Percentiles rank a stretch among this genome's conserved stretches.
Conservation (phyloP, 73 alveolate genomes). For the Effrenium voratum region DNA sequence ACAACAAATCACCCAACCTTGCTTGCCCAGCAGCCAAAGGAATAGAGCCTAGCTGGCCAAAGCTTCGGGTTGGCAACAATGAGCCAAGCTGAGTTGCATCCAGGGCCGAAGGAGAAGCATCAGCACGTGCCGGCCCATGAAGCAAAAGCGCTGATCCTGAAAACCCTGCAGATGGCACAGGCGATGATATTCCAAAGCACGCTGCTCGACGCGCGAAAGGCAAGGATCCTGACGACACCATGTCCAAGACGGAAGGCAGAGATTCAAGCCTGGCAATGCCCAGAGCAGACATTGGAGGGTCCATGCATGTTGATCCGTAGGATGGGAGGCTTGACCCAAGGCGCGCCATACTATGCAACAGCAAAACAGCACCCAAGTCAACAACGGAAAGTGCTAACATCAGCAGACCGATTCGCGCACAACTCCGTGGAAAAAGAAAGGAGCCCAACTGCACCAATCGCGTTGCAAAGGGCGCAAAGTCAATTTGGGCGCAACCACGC, state of each 20-base stretch:
- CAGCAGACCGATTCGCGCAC: neutral
- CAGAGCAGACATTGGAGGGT: neutral
- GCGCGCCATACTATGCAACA: conserved; percentile 11
- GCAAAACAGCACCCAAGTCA: neutral
- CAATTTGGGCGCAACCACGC: neutral
- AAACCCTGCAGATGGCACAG: neutral
- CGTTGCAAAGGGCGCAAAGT: neutral
- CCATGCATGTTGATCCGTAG: neutral
- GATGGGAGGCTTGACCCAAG: neutral
- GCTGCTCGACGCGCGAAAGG: neutral
- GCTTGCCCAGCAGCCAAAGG: neutral
- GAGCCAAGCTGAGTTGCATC: neutral
- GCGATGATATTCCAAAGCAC: neutral
- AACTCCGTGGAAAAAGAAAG: neutral
- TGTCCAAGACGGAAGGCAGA: neutral
- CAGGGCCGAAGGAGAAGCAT: neutral
- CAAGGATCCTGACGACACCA: no score
- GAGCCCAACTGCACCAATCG: neutral
- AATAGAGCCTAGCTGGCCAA: neutral
- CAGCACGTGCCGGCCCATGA: neutral
- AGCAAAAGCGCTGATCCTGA: neutral
- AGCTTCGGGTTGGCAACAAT: neutral
- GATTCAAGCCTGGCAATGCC: conserved; percentile 5
- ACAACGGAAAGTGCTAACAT: neutral
- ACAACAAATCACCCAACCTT: neutral